phyloP scores from a whole-genome alignment of 2,329 filamentous ascomycete genomes.

The Calycina marina region DNA sequence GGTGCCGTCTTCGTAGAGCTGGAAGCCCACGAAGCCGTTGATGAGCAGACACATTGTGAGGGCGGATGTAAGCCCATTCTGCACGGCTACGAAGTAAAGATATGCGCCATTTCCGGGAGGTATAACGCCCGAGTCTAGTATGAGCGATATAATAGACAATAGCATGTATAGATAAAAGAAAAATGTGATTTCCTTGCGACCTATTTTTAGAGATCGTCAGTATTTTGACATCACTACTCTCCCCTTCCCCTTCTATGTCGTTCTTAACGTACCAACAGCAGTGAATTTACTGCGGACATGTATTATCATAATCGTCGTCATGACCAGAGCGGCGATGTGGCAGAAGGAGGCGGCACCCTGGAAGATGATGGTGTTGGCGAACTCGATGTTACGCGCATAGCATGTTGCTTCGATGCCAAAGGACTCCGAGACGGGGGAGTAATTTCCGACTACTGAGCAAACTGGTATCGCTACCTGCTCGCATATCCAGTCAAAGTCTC shows the following conservation, averaged over 20 bases:
- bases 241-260: not conserved
- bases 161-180: slow-evolving; percentile 98
- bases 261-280: slow-evolving; percentile 62
- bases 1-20: slow-evolving; percentile 95
- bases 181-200: slow-evolving; percentile 56
- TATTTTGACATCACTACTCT: too few species aligned
- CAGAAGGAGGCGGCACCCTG: slow-evolving; percentile 81
- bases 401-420: slow-evolving; percentile 78
- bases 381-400: slow-evolving; percentile 86
- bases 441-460: slow-evolving; percentile 71
- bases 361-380: slow-evolving; percentile 98
- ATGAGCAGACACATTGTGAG: slow-evolving; percentile 81
- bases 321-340: slow-evolving; percentile 78
- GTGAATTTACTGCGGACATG: slow-evolving; percentile 97
- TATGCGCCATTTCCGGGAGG: slow-evolving; percentile 69
- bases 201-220: slow-evolving; percentile 22
- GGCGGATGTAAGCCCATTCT: slow-evolving; percentile 73
- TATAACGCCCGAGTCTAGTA: slow-evolving; percentile 85
- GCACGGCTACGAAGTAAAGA: slow-evolving; percentile 81
- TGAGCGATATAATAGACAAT: slow-evolving; percentile 73
- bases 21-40: slow-evolving; percentile 97
- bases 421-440: slow-evolving; percentile 49
- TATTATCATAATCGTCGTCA: slow-evolving; percentile 95
- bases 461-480: slow-evolving; percentile 70
- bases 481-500: slow-evolving; percentile 82